These are phyloP conservation scores for Termitomyces heimii DNA, from an alignment of 768 basidiomycete species.

Conservation along the genomic window DNA sequence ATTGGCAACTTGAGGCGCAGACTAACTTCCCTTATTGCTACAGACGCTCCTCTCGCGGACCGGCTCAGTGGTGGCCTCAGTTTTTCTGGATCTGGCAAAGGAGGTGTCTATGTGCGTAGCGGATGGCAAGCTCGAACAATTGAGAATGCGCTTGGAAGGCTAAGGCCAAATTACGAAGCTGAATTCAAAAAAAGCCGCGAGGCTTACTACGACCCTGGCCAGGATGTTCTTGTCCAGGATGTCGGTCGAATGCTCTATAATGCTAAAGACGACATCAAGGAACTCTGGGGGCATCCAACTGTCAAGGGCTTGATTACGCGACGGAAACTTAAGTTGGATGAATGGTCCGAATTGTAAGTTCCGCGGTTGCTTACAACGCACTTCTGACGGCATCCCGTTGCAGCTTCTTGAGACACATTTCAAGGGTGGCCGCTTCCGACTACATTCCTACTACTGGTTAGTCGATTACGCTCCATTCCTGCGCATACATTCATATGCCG, in stretches of 20 bases:
- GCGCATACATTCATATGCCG: conserved; percentile 23
- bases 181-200: conserved; percentile 28
- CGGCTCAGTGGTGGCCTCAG: conserved; percentile 69
- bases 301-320: conserved; percentile 65
- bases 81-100: conserved; percentile 71
- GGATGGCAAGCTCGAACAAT: conserved; percentile 77
- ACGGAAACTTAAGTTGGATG: conserved; percentile 71
- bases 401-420: conserved; percentile 74
- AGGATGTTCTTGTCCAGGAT: conserved; percentile 55
- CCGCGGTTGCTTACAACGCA: conserved; percentile 1
- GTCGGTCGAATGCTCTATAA: conserved; percentile 54
- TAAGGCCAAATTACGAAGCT: conserved; percentile 24
- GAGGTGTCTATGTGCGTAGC: conserved; percentile 69
- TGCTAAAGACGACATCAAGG: conserved; percentile 58
- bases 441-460: conserved; percentile 75
- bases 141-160: conserved; percentile 42
- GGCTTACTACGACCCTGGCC: conserved; percentile 25
- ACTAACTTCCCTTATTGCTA: conserved; percentile 52
- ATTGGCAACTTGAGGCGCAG: conserved; percentile 54
- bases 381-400: conserved; percentile 9
- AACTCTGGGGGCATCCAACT: conserved; percentile 67
- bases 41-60: conserved; percentile 61
- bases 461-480: conserved; percentile 6
- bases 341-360: conserved; percentile 86
- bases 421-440: conserved; percentile 59